phyloP scores from a whole-genome alignment of 441 rosid species.

The Erodium texanum region DNA sequence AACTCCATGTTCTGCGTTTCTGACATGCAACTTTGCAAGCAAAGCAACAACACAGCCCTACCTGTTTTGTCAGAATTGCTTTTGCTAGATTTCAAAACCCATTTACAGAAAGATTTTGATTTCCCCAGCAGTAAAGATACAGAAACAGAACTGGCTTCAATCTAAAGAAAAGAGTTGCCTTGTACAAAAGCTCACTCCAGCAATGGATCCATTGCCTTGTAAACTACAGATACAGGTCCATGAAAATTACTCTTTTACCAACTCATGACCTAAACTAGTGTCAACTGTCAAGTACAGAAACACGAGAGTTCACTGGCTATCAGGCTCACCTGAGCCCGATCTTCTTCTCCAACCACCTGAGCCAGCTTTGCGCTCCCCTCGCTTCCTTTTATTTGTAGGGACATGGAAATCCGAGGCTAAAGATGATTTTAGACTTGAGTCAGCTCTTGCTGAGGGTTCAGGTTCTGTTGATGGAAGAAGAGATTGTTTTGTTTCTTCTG shows the following conservation, averaged over 20 bases:
- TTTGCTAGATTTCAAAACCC: background rate
- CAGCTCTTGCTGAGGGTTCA: conserved; percentile 17
- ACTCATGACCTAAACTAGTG: conserved; percentile 1
- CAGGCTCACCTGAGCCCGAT: conserved; percentile 51
- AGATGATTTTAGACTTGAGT: conserved; percentile 53
- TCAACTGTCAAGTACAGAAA: background rate
- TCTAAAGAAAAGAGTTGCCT: background rate
- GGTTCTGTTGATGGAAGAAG: conserved; percentile 29
- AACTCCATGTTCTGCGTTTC: background rate
- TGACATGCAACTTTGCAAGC: conserved; percentile 1
- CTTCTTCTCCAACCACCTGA: conserved; percentile 69
- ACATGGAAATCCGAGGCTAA: conserved; percentile 60
- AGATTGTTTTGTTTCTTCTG: conserved; percentile 42
- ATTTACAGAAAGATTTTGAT: background rate
- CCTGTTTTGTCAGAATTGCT: background rate
- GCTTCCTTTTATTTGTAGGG: conserved; percentile 74
- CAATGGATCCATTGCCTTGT: background rate
- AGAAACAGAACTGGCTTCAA: background rate
- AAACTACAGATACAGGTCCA: conserved; percentile 4
- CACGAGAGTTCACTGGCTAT: conserved; percentile 48
- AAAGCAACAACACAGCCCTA: background rate
- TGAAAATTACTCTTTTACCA: background rate
- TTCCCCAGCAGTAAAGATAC: background rate
- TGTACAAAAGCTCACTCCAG: background rate
- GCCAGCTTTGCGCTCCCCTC: conserved; percentile 77